phyloP scores from a whole-genome alignment of 805 yeast genomes.

The Lipomyces mesembrius region DNA sequence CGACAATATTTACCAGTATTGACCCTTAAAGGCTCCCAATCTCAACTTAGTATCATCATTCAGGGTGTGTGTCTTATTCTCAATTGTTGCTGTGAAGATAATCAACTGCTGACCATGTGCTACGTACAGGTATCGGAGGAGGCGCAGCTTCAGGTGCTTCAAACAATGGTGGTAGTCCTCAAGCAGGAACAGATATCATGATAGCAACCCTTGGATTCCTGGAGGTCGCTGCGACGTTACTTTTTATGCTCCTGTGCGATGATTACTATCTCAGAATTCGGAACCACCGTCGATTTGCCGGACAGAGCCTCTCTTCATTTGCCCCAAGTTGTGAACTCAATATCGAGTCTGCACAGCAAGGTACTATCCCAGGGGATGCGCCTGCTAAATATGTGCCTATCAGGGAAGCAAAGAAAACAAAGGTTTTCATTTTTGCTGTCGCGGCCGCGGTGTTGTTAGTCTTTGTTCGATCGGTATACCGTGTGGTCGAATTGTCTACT shows the following conservation, averaged over 20 bases:
- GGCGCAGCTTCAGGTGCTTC: slow-evolving; percentile 63
- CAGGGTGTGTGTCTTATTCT: slow-evolving; percentile 48
- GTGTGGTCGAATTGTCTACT: slow-evolving; percentile 66
- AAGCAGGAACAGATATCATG: slow-evolving; percentile 66
- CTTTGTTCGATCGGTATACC: slow-evolving; percentile 67
- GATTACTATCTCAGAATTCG: slow-evolving; percentile 12
- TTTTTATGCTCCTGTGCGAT: slow-evolving; percentile 51
- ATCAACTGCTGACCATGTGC: background rate
- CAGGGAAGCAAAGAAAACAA: slow-evolving; percentile 13
- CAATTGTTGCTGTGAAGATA: background rate
- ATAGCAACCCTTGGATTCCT: slow-evolving; percentile 78
- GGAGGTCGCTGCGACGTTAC: slow-evolving; percentile 66
- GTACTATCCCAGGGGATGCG: background rate
- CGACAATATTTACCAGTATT: no score
- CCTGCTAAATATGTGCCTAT: slow-evolving; percentile 23
- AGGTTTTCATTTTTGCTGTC: slow-evolving; percentile 4
- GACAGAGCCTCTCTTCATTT: background rate
- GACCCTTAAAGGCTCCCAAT: no score
- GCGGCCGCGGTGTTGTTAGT: slow-evolving; percentile 48
- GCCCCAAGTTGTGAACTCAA: background rate
- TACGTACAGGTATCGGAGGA: slow-evolving; percentile 56
- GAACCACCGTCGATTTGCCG: background rate
- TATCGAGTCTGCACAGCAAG: background rate
- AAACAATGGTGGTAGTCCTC: slow-evolving; percentile 41
- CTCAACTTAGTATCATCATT: slow-evolving; percentile 63